Evolutionary conservation across 257 asterid species (phyloP).

Genomic region (Fraxinus cuspidata): DNA sequence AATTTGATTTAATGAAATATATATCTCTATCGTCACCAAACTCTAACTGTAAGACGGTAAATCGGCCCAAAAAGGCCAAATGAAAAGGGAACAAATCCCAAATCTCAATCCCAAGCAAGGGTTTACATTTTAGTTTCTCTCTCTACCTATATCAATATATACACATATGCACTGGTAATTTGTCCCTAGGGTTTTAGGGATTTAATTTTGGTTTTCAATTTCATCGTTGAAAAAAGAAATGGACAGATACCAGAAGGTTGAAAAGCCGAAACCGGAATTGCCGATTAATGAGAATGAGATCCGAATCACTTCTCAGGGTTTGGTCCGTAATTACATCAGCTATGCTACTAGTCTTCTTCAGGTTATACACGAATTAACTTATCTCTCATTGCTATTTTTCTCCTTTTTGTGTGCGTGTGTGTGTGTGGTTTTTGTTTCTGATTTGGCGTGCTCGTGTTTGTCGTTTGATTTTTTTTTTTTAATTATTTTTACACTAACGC

Average conservation of each 20-base stretch:
- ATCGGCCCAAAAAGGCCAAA: neutral
- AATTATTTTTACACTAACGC: too few relatives aligned
- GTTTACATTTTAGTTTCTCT: neutral
- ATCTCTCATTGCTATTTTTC: neutral
- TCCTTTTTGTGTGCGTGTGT: too few relatives aligned
- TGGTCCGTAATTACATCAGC: constrained; percentile 43
- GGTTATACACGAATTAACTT: neutral
- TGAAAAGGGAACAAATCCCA: neutral
- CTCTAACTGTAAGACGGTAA: neutral
- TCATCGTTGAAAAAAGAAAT: constrained; percentile 29
- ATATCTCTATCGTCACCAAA: neutral
- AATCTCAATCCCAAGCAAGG: too few relatives aligned
- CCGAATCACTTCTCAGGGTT: constrained; percentile 86
- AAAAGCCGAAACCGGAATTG: constrained; percentile 74
- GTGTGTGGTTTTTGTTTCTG: neutral
- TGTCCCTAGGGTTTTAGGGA: constrained; percentile 47
- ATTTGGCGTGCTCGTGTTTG: neutral
- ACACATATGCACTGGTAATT: neutral
- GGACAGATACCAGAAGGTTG: constrained; percentile 92
- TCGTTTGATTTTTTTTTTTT: neutral
- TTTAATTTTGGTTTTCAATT: constrained; percentile 14
- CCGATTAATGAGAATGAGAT: constrained; percentile 94
- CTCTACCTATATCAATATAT: neutral
- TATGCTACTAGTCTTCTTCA: neutral
- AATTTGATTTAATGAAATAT: too few relatives aligned